Conservation (phyloP, 768 basidiomycete species). For the Mycena chlorophos region DNA sequence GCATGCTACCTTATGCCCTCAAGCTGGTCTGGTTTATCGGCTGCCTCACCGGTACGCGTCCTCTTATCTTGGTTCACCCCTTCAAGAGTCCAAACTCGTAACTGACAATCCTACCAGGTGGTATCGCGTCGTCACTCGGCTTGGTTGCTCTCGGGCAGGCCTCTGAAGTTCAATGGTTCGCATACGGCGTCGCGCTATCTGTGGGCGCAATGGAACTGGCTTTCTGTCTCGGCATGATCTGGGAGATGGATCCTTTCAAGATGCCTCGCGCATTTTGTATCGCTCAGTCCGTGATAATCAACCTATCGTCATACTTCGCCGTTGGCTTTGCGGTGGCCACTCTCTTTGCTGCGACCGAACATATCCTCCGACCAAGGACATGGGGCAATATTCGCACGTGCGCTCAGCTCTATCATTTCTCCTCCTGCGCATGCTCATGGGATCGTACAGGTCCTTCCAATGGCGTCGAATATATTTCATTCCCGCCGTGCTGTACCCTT, state of each 20-base stretch:
- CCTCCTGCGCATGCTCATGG: too few relatives aligned
- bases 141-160: background rate
- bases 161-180: background rate
- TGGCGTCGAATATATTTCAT: constrained; percentile 12
- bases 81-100: background rate
- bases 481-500: constrained; percentile 6
- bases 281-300: constrained; percentile 11
- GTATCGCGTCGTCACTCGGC: background rate
- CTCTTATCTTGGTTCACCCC: background rate
- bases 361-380: constrained; percentile 8
- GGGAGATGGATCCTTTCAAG: constrained; percentile 17
- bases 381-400: constrained; percentile 7
- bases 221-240: constrained; percentile 21
- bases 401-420: too few relatives aligned
- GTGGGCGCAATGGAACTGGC: background rate
- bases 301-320: background rate
- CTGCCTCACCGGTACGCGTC: background rate
- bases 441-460: too few relatives aligned
- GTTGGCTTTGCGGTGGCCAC: constrained; percentile 1
- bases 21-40: background rate
- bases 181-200: background rate
- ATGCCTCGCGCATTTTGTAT: constrained; percentile 19
- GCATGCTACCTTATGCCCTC: background rate
- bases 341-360: constrained; percentile 1
- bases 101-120: background rate